Evolutionary conservation across 1,139 yeast genomes (phyloP).

Genomic region (Torulaspora globosa): DNA sequence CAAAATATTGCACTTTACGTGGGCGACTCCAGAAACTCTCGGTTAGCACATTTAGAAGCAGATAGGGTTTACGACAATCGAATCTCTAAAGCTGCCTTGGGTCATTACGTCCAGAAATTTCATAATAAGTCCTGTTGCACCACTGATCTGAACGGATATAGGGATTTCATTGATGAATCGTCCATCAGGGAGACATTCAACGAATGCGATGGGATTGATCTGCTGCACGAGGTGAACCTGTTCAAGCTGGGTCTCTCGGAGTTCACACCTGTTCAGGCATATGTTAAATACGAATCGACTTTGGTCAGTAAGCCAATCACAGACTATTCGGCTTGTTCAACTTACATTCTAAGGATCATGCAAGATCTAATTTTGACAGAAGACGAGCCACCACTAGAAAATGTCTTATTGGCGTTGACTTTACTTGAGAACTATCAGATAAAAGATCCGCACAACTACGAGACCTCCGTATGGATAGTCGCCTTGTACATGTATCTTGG

Average conservation of each 20-base stretch:
- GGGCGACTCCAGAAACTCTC: slow-evolving; percentile 32
- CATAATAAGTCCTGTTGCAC: slow-evolving; percentile 36
- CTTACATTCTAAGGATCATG: slow-evolving; percentile 28
- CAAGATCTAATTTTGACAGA: slow-evolving; percentile 13
- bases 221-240: slow-evolving; percentile 29
- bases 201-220: slow-evolving; percentile 13
- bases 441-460: slow-evolving; percentile 31
- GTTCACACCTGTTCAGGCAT: slow-evolving; percentile 14
- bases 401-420: slow-evolving; percentile 25
- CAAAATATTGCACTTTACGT: slow-evolving; percentile 14
- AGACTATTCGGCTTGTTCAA: slow-evolving; percentile 31
- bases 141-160: slow-evolving; percentile 26
- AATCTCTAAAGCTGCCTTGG: slow-evolving; percentile 21
- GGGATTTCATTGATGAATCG: slow-evolving; percentile 11
- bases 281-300: slow-evolving; percentile 20
- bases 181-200: slow-evolving; percentile 10
- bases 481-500: slow-evolving; percentile 61
- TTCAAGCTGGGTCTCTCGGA: slow-evolving; percentile 16
- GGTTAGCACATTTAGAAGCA: slow-evolving; percentile 28
- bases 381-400: slow-evolving; percentile 14
- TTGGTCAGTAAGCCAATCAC: slow-evolving; percentile 27
- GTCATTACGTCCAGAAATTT: slow-evolving; percentile 26
- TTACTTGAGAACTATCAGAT: slow-evolving; percentile 32
- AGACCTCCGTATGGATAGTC: slow-evolving; percentile 52
- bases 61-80: slow-evolving; percentile 21